Percentiles rank a stretch among this genome's conserved stretches.
Evolutionary conservation across 345 rosid species (phyloP).

Genomic region (Populus pruinosa): DNA sequence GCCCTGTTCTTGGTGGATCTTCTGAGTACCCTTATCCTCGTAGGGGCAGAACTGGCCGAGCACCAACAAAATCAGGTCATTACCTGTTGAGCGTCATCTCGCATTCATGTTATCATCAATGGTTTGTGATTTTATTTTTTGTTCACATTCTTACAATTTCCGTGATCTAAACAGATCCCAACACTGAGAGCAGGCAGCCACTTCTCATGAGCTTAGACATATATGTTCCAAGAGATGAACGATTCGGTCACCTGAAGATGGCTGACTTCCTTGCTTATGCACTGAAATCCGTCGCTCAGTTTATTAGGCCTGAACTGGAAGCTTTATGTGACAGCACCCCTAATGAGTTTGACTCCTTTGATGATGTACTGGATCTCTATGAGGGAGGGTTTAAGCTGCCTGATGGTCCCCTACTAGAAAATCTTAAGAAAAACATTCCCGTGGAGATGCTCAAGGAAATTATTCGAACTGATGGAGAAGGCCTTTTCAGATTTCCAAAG

Average conservation of each 20-base stretch:
- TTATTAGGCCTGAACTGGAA: conserved; percentile 33
- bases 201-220: conserved; percentile 26
- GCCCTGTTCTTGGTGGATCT: conserved; percentile 48
- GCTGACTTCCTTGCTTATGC: conserved; percentile 38
- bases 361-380: conserved; percentile 31
- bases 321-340: conserved; percentile 31
- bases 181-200: conserved; percentile 31
- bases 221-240: conserved; percentile 43
- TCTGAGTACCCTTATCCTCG: conserved; percentile 43
- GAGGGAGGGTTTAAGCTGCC: conserved; percentile 38
- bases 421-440: conserved; percentile 28
- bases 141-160: not conserved
- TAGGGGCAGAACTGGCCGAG: conserved; percentile 46
- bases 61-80: conserved; percentile 31
- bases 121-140: not conserved
- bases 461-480: conserved; percentile 33
- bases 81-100: not conserved
- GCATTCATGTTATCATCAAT: not conserved
- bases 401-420: conserved; percentile 17
- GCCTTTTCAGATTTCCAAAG: conserved; percentile 30
- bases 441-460: conserved; percentile 37
- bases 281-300: conserved; percentile 34
- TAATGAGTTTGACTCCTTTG: conserved; percentile 40
- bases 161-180: conserved; percentile 26
- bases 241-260: conserved; percentile 43